Conservation (phyloP, 805 yeast genomes). For the Myxozyma neglecta region DNA sequence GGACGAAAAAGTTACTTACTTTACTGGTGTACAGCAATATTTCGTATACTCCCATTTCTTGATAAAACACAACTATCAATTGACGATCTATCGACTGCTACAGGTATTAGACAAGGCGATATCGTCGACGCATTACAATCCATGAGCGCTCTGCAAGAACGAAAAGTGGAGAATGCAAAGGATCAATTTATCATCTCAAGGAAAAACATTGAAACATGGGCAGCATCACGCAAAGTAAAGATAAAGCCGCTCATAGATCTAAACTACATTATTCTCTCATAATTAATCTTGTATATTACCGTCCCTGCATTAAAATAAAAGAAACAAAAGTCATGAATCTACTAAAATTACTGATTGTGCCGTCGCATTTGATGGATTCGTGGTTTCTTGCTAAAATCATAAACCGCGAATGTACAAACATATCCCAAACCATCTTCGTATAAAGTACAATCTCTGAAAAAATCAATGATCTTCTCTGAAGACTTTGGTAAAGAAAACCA, state of each 20-base stretch:
- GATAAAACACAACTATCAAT: constrained; percentile 32
- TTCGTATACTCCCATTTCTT: constrained; percentile 33
- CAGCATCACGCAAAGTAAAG: constrained; percentile 8
- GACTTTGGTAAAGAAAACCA: constrained; percentile 78
- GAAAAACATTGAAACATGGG: constrained; percentile 16
- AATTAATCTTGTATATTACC: neutral
- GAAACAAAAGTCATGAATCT: neutral
- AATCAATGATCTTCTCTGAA: constrained; percentile 78
- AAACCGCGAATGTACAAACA: constrained; percentile 92
- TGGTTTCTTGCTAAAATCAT: constrained; percentile 61
- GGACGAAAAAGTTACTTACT: constrained; percentile 71
- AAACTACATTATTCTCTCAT: constrained; percentile 13
- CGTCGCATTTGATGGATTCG: constrained; percentile 1
- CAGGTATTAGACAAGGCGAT: constrained; percentile 43
- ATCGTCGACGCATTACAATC: constrained; percentile 37
- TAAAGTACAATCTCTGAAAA: constrained; percentile 83
- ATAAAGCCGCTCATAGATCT: constrained; percentile 14
- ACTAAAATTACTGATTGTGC: neutral
- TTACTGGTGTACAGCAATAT: constrained; percentile 68
- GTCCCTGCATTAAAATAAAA: neutral
- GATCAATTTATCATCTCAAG: constrained; percentile 2
- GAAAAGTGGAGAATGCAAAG: neutral
- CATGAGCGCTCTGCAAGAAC: constrained; percentile 35
- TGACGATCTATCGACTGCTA: constrained; percentile 34
- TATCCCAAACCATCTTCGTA: constrained; percentile 94